Percentiles rank a stretch among this genome's conserved stretches.
These are phyloP conservation scores for Fennellomyces sp. DNA, from an alignment of 371 early-diverging fungal genomes.

Conservation along the genomic window DNA sequence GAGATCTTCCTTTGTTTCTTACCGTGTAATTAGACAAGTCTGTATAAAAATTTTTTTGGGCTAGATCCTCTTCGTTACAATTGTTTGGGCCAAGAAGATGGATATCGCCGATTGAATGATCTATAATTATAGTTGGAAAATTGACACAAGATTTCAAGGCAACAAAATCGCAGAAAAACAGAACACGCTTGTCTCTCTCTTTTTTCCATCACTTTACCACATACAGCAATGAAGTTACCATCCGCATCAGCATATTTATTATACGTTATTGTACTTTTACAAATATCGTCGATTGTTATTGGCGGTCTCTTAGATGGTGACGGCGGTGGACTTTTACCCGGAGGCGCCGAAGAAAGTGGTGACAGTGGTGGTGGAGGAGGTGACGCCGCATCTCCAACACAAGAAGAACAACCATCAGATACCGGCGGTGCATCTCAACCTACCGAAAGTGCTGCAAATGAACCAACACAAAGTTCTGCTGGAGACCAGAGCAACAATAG, in stretches of 20 bases:
- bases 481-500: not conserved
- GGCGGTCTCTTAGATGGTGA: not conserved
- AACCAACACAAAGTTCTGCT: not conserved
- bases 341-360: not conserved
- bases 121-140: slow-evolving; percentile 3
- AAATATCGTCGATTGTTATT: not conserved
- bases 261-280: not conserved
- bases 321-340: not conserved
- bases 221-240: slow-evolving; percentile 7
- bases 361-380: not conserved
- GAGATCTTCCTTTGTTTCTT: not conserved
- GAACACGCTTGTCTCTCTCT: not conserved
- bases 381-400: not conserved
- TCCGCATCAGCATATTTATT: not conserved
- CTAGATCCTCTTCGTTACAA: not conserved
- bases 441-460: not conserved
- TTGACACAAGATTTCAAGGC: not conserved
- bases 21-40: not conserved
- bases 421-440: not conserved
- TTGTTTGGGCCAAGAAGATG: not conserved
- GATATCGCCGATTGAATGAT: slow-evolving; percentile 1
- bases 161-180: not conserved
- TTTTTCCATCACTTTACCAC: not conserved
- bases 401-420: not conserved
- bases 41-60: not conserved